Base-by-base conservation (phyloP, 2,329 filamentous ascomycete species). In the Scytalidium sp. region DNA sequence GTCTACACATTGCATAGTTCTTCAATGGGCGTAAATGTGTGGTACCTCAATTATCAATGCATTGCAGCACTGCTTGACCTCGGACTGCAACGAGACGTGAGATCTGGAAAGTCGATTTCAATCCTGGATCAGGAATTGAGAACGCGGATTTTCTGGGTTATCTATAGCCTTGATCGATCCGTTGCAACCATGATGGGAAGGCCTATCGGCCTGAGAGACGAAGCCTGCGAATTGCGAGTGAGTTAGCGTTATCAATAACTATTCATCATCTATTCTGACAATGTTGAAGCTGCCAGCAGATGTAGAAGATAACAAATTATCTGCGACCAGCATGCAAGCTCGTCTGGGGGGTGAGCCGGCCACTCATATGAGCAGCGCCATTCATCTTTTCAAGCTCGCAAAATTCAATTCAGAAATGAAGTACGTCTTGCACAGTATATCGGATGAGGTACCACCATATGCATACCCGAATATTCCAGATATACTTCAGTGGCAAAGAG, bases 321-420 rank as follows among this genome's bases (percentile, higher is more conserved):
- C 47, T 2, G 29, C 42, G 45, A 2, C 51, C 58, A 2, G 47
- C 65, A 13, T 41, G 45, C 0, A 41, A 43, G 45, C 41, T n/a
- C 43, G 47, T 27, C 19, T 15, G 39, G 8, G 56, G 55, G 8
- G 43, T 5, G 40, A 47, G 25, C 47, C 56, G 36, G 54, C 53
- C 3, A 65, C 60, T 4, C 64, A 63, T 27, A 71, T 76, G 56
- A 58, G 67, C 1, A 75, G 68, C 44, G 70, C 75, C 0, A 69
- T 79, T 7, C 76, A 79, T 44, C 59, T 80, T 0, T 79, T 80
- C 57, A 68, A 62, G 43, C 66, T 75, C 1, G 65, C 73, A 0
- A 72, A 68, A 17, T 64, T 80, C 5, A 81, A 79, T 49, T 80
- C 78, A 0, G 78, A 81, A 56, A 79, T 80, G n/a, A 80, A 80